Percentiles rank a stretch among this genome's conserved stretches.
Conservation (phyloP, 2,329 filamentous ascomycete genomes). For the Botryosphaeria dothidea region DNA sequence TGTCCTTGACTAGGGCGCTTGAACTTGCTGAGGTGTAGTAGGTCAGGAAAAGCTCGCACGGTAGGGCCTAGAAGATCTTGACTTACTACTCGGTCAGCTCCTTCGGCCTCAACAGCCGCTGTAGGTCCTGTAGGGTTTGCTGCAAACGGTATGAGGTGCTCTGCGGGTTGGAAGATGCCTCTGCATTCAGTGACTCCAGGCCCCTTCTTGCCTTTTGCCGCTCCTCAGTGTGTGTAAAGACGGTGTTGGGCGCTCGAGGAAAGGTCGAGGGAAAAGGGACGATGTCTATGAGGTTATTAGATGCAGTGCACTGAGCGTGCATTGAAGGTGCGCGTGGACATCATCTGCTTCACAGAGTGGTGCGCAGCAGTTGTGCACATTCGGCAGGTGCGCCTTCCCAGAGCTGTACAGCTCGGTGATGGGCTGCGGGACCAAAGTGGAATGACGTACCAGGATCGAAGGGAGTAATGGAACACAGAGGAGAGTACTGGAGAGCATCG, state of each 20-base stretch:
- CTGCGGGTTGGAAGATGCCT: constrained; percentile 61
- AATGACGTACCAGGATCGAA: constrained; percentile 67
- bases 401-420: background rate
- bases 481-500: constrained; percentile 79
- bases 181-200: constrained; percentile 69
- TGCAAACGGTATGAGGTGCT: constrained; percentile 67
- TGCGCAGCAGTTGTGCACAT: background rate
- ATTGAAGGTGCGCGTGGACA: constrained; percentile 17
- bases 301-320: constrained; percentile 18
- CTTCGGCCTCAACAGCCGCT: constrained; percentile 71
- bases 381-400: background rate
- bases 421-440: background rate
- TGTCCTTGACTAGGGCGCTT: constrained; percentile 34
- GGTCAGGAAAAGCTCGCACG: background rate
- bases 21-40: background rate
- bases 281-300: constrained; percentile 36
- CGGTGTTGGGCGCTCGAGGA: constrained; percentile 40
- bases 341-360: background rate
- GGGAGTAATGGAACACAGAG: constrained; percentile 76
- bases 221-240: constrained; percentile 44
- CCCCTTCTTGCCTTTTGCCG: constrained; percentile 52
- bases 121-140: constrained; percentile 71
- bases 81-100: constrained; percentile 69
- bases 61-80: background rate
- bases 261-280: constrained; percentile 47